Base-by-base conservation (phyloP, 257 asterid species). In the Datura wrightii region DNA sequence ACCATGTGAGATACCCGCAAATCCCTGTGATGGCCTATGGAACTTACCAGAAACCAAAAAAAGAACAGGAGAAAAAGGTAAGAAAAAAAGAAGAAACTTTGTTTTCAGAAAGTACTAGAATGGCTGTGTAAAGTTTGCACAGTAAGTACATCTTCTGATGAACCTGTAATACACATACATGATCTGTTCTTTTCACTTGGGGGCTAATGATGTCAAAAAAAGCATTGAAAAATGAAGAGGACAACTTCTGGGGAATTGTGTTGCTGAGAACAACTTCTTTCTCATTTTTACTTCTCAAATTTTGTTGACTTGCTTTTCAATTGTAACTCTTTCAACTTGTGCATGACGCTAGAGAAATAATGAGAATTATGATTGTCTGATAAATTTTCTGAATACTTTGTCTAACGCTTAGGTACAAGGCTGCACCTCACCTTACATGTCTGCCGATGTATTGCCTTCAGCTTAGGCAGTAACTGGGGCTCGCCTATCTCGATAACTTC, bases 371-470 rank as follows among this genome's bases (percentile, higher is more conserved):
- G 42, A 76, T 76, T 50, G 62, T 31, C 62, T 31, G 50, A 72
- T 48, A 65, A 18, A 60, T 15, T 62, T 34, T 54, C 41, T 44
- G 52, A 56, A 37, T 37, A 41, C 60, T 7, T 13, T 13, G 16
- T 84, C 81, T 56, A 79, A 84, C 58, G 85, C 87, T 71, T 96
- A 96, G 99, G 97, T 94, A 66, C 97, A 91, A 84, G 99, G 98
- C 66, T 94, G 97, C 82, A 63, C 90, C 76, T 93, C 98, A 5
- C 99, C 98, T 3, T 93, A 94, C 94, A 88, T 94, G 97, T 90
- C 97, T 37, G 86, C 92, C 11, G 91, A 95, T 82, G 96, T 92
- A 19, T 88, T 95, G 79, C 87, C 96, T 76, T 80, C 88, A 85
- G 90, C 87, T 85, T 92, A 92, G 87, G 85, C 24, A 19, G 13